phyloP scores from a whole-genome alignment of 163 green algal genomes.

The Scenedesmus sp. region DNA sequence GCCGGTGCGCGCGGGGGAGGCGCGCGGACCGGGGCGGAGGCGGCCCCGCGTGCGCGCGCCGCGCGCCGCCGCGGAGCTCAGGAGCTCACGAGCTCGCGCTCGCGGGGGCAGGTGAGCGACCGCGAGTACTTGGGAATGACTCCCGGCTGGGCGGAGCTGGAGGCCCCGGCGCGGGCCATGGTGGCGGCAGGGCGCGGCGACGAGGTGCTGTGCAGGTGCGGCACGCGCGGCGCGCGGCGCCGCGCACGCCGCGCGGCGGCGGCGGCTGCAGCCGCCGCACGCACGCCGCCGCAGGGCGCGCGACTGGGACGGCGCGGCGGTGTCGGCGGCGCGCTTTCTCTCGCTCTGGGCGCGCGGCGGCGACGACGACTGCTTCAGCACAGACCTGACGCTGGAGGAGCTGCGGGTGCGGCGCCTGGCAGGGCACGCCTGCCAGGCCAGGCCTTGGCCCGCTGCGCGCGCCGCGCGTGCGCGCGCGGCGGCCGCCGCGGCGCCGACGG shows the following conservation, averaged over 20 bases:
- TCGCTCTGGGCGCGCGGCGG: conserved; percentile 58
- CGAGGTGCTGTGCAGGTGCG: conserved; percentile 58
- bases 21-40: too few relatives aligned
- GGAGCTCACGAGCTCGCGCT: not conserved
- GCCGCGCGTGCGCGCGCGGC: not conserved
- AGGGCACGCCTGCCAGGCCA: not conserved
- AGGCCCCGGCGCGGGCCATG: conserved; percentile 42
- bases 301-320: conserved; percentile 52
- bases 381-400: conserved; percentile 58
- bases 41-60: not conserved
- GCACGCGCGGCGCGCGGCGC: not conserved
- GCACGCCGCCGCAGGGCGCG: not conserved
- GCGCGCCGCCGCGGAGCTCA: not conserved
- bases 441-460: too few relatives aligned
- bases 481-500: not conserved
- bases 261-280: not conserved
- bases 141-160: not conserved
- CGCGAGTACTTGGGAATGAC: conserved; percentile 19
- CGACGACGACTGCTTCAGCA: conserved; percentile 86
- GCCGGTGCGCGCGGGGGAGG: conserved; percentile 57
- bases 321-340: conserved; percentile 68
- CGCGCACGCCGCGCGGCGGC: not conserved
- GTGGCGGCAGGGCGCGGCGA: conserved; percentile 56
- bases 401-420: conserved; percentile 51
- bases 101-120: conserved; percentile 42